Percentiles rank a stretch among this genome's conserved stretches.
Evolutionary conservation across 768 basidiomycete species (phyloP).

Genomic region (Phaffia tasmanica): DNA sequence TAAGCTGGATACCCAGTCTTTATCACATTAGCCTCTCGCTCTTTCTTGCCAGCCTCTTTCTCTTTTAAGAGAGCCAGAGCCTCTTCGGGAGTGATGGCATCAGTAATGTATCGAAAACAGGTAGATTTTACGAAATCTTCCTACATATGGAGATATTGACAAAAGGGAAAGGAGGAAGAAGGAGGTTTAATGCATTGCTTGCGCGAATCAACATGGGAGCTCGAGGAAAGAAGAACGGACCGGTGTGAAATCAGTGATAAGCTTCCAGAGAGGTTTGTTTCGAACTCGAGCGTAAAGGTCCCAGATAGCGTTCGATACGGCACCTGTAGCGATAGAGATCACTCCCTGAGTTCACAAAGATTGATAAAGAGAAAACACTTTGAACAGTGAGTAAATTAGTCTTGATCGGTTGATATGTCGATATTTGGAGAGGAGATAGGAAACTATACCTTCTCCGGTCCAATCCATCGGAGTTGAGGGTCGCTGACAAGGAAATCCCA

Average conservation of each 20-base stretch:
- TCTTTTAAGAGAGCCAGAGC: constrained; percentile 70
- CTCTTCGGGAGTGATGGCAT: constrained; percentile 82
- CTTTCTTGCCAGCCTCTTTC: constrained; percentile 63
- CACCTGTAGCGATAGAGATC: constrained; percentile 76
- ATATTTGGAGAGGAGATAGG: background rate
- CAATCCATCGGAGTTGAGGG: constrained; percentile 79
- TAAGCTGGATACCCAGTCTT: constrained; percentile 83
- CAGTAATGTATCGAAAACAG: constrained; percentile 59
- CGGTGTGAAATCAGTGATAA: constrained; percentile 80
- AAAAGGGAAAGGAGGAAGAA: background rate
- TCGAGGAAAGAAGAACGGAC: constrained; percentile 37
- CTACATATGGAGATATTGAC: background rate
- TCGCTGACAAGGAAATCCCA: constrained; percentile 82
- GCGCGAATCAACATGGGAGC: background rate
- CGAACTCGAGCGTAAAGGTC: constrained; percentile 66
- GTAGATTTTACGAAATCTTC: constrained; percentile 21
- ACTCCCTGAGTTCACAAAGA: constrained; percentile 84
- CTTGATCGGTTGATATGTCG: background rate
- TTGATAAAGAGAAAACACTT: background rate
- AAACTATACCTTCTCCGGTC: constrained; percentile 22
- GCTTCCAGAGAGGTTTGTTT: constrained; percentile 84
- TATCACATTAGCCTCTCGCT: constrained; percentile 63
- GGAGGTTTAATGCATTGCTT: background rate
- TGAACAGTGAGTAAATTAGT: constrained; percentile 1
- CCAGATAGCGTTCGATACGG: constrained; percentile 88